Conservation (phyloP, 176 grass and related monocot genomes). For the Carex cristatella region DNA sequence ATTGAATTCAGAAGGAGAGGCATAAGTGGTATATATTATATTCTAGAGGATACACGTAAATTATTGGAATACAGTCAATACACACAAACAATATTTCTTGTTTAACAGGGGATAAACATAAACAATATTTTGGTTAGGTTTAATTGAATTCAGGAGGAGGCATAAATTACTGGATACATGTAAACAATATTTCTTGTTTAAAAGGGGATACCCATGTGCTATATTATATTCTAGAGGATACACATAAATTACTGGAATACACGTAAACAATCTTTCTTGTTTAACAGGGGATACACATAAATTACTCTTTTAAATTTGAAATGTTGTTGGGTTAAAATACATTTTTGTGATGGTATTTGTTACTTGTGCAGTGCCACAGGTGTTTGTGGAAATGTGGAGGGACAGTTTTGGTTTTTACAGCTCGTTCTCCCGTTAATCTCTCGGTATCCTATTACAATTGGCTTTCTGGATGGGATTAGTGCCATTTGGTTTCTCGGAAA, state of each 20-base stretch:
- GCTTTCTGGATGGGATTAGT: not conserved
- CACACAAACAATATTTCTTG: not conserved
- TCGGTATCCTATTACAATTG: constrained; percentile 2
- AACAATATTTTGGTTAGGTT: too few species aligned
- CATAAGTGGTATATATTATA: not conserved
- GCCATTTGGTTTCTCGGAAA: constrained; percentile 14
- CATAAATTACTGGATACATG: too few species aligned
- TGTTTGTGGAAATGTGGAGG: constrained; percentile 26
- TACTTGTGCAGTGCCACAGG: constrained; percentile 3
- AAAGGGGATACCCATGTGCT: too few species aligned
- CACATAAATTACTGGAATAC: too few species aligned
- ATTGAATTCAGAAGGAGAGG: not conserved
- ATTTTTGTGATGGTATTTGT: not conserved
- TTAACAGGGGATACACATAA: not conserved
- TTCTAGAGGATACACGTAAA: not conserved
- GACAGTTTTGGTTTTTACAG: constrained; percentile 28
- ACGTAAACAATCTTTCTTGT: not conserved
- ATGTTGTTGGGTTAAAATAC: not conserved
- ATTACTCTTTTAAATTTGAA: not conserved
- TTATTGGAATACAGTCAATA: not conserved
- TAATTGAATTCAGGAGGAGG: too few species aligned
- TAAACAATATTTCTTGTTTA: too few species aligned
- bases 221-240: not conserved
- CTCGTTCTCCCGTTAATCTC: constrained; percentile 22
- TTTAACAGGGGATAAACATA: not conserved